Conservation (phyloP, 2,329 filamentous ascomycete genomes). For the Trichoderma sp. region DNA sequence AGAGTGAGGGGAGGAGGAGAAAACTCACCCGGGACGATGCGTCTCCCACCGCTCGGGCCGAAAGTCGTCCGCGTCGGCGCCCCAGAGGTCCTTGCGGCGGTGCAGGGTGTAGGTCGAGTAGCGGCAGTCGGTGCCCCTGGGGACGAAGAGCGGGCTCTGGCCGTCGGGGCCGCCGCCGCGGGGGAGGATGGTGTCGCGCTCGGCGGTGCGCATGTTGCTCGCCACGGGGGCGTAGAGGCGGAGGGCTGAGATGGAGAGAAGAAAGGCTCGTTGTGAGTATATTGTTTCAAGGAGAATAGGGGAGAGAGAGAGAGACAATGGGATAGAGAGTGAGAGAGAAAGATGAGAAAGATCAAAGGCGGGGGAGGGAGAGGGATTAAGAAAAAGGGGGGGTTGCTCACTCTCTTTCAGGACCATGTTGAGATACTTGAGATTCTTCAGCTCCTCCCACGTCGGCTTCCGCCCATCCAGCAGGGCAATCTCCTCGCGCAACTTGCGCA, state of each 20-base stretch:
- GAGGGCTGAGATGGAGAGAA: slow-evolving; percentile 39
- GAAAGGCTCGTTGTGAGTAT: not conserved
- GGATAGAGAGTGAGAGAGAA: too few relatives aligned
- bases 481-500: slow-evolving; percentile 49
- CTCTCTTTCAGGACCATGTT: slow-evolving; percentile 58
- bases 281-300: not conserved
- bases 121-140: slow-evolving; percentile 43
- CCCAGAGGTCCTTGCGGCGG: slow-evolving; percentile 47
- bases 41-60: slow-evolving; percentile 49
- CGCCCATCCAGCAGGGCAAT: slow-evolving; percentile 42
- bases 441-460: slow-evolving; percentile 59
- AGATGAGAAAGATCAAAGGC: not conserved
- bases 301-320: not conserved
- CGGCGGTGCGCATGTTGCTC: slow-evolving; percentile 46
- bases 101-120: slow-evolving; percentile 44
- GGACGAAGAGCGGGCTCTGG: slow-evolving; percentile 44
- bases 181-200: slow-evolving; percentile 47
- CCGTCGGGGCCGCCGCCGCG: slow-evolving; percentile 47
- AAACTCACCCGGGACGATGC: slow-evolving; percentile 41
- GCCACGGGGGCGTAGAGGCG: slow-evolving; percentile 51
- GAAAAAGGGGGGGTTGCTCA: too few relatives aligned
- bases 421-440: slow-evolving; percentile 61
- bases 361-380: not conserved
- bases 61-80: slow-evolving; percentile 47
- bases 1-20: too few relatives aligned